A percentile compares a stretch with the other conserved stretches of the same genome.
Evolutionary conservation across 73 alveolate genomes (phyloP).

Genomic region (Paramecium sexaurelia): DNA sequence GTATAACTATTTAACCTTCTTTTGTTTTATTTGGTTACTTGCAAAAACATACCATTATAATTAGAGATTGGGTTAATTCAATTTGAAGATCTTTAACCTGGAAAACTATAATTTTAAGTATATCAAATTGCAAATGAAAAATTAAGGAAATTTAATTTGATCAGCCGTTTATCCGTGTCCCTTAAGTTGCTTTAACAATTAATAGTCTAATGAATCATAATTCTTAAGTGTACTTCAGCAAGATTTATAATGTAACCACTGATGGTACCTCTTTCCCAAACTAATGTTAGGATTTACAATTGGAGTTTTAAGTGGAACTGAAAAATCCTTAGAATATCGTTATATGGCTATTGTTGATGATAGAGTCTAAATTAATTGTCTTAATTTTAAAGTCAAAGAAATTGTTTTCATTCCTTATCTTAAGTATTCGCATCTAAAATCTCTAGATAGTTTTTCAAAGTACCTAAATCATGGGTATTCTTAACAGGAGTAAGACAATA

Average conservation of each 20-base stretch:
- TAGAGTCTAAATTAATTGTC: slow-evolving; percentile 11
- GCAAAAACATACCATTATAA: slow-evolving; percentile 35
- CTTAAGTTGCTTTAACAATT: slow-evolving; percentile 4
- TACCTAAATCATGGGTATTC: slow-evolving; percentile 20
- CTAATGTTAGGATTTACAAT: neutral
- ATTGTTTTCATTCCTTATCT: slow-evolving; percentile 4
- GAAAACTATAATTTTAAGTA: neutral
- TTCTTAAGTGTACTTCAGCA: neutral
- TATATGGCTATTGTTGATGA: slow-evolving; percentile 26
- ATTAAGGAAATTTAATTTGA: slow-evolving; percentile 34
- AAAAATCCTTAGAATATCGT: neutral
- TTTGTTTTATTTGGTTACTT: slow-evolving; percentile 5
- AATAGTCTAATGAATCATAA: neutral
- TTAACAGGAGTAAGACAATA: slow-evolving; percentile 21
- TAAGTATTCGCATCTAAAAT: neutral
- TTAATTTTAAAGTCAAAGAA: slow-evolving; percentile 3
- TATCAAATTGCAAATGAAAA: neutral
- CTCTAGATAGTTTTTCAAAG: slow-evolving; percentile 7
- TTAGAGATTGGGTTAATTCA: slow-evolving; percentile 10
- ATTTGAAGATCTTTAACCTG: slow-evolving; percentile 22
- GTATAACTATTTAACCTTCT: neutral
- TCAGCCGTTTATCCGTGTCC: slow-evolving; percentile 31
- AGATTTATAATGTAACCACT: neutral
- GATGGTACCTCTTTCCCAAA: neutral
- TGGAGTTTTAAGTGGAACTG: slow-evolving; percentile 45